These are phyloP conservation scores for Smallanthus sonchifolius DNA, from an alignment of 129 eudicot species.

Conservation along the genomic window DNA sequence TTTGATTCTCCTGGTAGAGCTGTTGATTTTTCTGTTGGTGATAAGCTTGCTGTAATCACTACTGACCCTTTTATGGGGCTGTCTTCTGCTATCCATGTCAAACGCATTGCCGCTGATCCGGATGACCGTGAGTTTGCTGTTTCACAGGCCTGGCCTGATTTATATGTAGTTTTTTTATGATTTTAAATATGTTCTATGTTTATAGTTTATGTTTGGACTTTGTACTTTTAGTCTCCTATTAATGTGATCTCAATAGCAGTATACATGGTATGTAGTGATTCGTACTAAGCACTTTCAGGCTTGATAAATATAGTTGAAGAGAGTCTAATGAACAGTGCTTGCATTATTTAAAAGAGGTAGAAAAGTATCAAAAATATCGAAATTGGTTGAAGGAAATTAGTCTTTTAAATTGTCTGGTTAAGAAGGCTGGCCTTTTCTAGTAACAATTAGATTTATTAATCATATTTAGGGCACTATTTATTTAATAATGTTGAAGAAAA, in stretches of 20 bases:
- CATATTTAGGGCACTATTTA: not conserved
- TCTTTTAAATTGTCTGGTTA: not conserved
- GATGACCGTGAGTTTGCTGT: conserved; percentile 61
- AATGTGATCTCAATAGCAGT: not conserved
- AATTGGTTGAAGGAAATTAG: not conserved
- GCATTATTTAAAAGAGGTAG: not conserved
- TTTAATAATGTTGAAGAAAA: not conserved
- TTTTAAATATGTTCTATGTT: not conserved
- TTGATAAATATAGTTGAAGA: not conserved
- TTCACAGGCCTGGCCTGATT: not conserved
- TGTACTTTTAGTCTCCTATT: not conserved
- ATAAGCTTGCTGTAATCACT: conserved; percentile 81
- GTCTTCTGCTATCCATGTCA: conserved; percentile 80
- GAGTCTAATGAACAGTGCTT: not conserved
- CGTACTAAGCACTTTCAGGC: not conserved
- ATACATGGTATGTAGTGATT: not conserved
- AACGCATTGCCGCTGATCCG: conserved; percentile 53
- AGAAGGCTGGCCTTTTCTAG: not conserved
- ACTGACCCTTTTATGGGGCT: conserved; percentile 89
- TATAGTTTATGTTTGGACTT: not conserved
- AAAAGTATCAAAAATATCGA: not conserved
- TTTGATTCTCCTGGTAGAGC: conserved; percentile 90
- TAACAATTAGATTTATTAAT: not conserved
- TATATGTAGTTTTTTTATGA: not conserved
- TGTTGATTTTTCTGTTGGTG: conserved; percentile 84